These are phyloP conservation scores for Oryza brachyantha DNA, from an alignment of 176 grass and related monocot species.

Conservation along the genomic window DNA sequence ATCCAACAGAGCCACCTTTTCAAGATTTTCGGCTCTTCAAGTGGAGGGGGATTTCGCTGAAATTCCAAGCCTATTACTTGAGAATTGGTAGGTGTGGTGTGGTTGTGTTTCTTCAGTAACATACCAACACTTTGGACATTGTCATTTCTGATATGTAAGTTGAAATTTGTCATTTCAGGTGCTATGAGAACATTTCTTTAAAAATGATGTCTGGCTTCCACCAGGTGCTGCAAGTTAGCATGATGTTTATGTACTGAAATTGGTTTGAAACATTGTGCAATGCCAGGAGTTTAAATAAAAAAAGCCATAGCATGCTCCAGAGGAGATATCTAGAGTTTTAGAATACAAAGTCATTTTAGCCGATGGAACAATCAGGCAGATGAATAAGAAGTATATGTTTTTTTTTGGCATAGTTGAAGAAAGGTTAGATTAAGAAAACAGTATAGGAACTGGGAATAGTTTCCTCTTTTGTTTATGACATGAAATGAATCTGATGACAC, in stretches of 20 bases:
- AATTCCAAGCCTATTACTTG: slow-evolving; percentile 81
- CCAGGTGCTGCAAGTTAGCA: slow-evolving; percentile 61
- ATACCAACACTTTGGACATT: not conserved
- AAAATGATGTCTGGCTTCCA: slow-evolving; percentile 98
- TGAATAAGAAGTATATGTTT: slow-evolving; percentile 26
- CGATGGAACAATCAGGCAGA: slow-evolving; percentile 17
- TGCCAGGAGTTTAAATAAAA: slow-evolving; percentile 3
- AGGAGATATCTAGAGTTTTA: slow-evolving; percentile 11
- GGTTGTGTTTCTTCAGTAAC: slow-evolving; percentile 20
- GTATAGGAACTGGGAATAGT: not conserved
- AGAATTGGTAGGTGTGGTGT: slow-evolving; percentile 69
- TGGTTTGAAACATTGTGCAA: not conserved
- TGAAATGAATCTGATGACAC: not conserved
- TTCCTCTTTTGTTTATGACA: not conserved
- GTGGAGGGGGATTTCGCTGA: slow-evolving; percentile 85
- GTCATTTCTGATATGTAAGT: slow-evolving; percentile 15
- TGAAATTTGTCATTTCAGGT: slow-evolving; percentile 51
- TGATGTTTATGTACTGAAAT: slow-evolving; percentile 30
- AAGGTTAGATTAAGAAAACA: not conserved
- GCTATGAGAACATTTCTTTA: slow-evolving; percentile 81
- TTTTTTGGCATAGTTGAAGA: slow-evolving; percentile 14
- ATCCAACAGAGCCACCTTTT: slow-evolving; percentile 74
- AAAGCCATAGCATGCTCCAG: not conserved
- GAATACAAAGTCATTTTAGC: not conserved
- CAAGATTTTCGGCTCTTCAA: slow-evolving; percentile 74